Evolutionary conservation across 2,329 filamentous ascomycete genomes (phyloP).

Genomic region (Talaromyces atroroseus): DNA sequence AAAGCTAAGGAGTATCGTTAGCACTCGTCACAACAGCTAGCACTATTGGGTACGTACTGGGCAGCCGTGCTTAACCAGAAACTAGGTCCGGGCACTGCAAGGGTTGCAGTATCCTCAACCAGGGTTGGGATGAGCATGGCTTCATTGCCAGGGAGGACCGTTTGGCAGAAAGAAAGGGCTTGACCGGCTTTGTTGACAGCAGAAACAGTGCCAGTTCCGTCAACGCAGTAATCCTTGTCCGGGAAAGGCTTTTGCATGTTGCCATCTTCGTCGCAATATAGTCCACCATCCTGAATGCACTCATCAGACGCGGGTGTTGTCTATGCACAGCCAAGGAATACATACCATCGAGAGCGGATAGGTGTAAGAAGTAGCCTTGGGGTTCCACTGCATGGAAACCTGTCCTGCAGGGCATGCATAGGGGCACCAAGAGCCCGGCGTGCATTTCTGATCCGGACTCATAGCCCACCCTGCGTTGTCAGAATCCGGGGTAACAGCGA

Average conservation of each 20-base stretch:
- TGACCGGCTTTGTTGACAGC: conserved; percentile 60
- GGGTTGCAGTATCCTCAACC: conserved; percentile 50
- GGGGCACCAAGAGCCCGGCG: conserved; percentile 64
- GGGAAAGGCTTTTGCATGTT: conserved; percentile 65
- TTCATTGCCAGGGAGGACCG: conserved; percentile 11
- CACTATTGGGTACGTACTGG: conserved; percentile 52
- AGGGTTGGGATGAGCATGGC: conserved; percentile 47
- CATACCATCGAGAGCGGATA: conserved; percentile 67
- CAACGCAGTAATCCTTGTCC: conserved; percentile 61
- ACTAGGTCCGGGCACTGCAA: conserved; percentile 63
- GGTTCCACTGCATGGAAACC: conserved; percentile 75
- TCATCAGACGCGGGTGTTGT: conserved; percentile 11
- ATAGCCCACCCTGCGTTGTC: conserved; percentile 73
- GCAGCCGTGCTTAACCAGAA: conserved; percentile 71
- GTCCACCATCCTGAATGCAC: conserved; percentile 60
- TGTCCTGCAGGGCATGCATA: conserved; percentile 71
- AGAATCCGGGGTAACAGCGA: conserved; percentile 59
- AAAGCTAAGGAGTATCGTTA: conserved; percentile 45
- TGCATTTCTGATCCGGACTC: conserved; percentile 67
- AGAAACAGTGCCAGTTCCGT: conserved; percentile 60
- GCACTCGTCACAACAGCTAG: neutral
- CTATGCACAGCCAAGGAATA: neutral
- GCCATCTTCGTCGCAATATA: conserved; percentile 65
- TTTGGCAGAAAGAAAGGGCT: conserved; percentile 13
- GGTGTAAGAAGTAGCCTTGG: conserved; percentile 58